phyloP scores from a whole-genome alignment of 306 rosid genomes.

The Aeschynomene evenia region DNA sequence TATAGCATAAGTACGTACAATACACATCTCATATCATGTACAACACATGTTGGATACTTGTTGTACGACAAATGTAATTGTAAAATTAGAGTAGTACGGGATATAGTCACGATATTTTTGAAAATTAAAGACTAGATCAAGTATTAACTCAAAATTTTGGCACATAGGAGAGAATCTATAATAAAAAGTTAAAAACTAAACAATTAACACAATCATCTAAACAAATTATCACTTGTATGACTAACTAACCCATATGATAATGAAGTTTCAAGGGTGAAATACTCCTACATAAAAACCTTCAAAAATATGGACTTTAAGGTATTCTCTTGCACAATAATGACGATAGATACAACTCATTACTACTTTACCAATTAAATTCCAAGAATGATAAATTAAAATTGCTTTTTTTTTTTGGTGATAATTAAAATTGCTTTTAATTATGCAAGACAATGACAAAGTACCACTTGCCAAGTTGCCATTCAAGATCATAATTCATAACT shows the following conservation, averaged over 20 bases:
- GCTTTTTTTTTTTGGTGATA: too few species aligned
- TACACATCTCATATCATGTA: too few species aligned
- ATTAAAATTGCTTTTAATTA: background rate
- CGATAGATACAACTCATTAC: background rate
- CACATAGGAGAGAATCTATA: too few species aligned
- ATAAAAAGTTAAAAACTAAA: too few species aligned
- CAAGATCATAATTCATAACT: slow-evolving; percentile 11
- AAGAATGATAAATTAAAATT: background rate
- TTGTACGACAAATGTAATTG: too few species aligned
- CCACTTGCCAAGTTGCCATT: background rate
- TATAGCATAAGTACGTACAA: too few species aligned
- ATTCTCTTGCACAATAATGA: background rate
- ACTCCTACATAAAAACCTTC: background rate
- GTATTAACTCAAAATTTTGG: background rate
- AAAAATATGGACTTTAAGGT: too few species aligned
- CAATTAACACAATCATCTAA: background rate
- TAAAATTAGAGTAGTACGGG: too few species aligned
- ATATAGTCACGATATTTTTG: too few species aligned
- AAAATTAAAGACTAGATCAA: too few species aligned
- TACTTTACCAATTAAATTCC: background rate
- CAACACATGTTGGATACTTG: too few species aligned
- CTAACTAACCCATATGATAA: background rate
- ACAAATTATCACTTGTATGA: background rate
- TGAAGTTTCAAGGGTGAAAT: background rate
- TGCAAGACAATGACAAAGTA: background rate